phyloP scores from a whole-genome alignment of 2,329 filamentous ascomycete genomes.

The Claviceps spartinae region DNA sequence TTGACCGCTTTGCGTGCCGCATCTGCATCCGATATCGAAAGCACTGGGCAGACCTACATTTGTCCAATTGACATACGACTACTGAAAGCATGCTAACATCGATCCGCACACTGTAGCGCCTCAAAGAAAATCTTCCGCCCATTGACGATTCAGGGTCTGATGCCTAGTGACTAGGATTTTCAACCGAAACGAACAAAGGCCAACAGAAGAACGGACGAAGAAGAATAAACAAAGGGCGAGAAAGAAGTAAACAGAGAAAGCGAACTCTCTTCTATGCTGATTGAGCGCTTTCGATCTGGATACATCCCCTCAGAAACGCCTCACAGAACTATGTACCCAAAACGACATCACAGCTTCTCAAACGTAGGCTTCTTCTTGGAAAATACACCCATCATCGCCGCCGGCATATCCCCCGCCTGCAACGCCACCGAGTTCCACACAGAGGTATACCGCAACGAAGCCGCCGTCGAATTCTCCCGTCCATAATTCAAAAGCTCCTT shows the following conservation, averaged over 20 bases:
- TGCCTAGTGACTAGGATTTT: conserved; percentile 10
- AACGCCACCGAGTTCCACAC: conserved; percentile 79
- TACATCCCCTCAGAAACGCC: not conserved
- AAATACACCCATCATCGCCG: conserved; percentile 62
- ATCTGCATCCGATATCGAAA: too few relatives aligned
- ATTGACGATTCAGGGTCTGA: conserved; percentile 40
- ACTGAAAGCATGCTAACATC: not conserved
- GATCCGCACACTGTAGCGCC: conserved; percentile 21
- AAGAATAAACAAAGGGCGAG: not conserved
- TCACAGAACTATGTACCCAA: not conserved
- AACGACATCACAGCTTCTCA: conserved; percentile 55
- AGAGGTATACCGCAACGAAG: conserved; percentile 70
- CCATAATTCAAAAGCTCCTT: conserved; percentile 79
- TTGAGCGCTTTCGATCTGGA: not conserved
- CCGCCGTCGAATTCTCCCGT: conserved; percentile 61
- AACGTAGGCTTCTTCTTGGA: conserved; percentile 70
- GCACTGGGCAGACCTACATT: too few relatives aligned
- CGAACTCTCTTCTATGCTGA: not conserved
- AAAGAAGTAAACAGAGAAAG: not conserved
- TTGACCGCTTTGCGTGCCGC: too few relatives aligned
- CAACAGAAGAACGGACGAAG: not conserved
- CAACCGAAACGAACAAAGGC: not conserved
- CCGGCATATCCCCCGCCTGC: conserved; percentile 65
- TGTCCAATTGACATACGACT: too few relatives aligned
- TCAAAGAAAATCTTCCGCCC: conserved; percentile 38